Conservation (phyloP, 2,329 filamentous ascomycete species). For the Arthrobotrys megalospora region DNA sequence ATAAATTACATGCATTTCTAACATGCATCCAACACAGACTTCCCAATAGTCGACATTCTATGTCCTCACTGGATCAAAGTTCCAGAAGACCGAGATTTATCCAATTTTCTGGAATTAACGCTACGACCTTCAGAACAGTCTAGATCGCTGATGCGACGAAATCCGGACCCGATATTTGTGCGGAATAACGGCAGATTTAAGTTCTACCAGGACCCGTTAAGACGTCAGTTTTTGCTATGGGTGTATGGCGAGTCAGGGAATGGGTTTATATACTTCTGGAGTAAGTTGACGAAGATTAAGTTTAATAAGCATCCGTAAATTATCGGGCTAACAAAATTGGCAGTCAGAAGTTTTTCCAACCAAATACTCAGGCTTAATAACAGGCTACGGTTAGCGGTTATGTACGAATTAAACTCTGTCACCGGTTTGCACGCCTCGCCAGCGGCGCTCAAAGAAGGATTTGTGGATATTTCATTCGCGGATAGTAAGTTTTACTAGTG, state of each 20-base stretch:
- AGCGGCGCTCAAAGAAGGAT: slow-evolving; percentile 4
- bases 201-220: slow-evolving; percentile 33
- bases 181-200: slow-evolving; percentile 34
- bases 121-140: slow-evolving; percentile 15
- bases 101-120: slow-evolving; percentile 36
- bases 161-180: slow-evolving; percentile 21
- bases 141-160: slow-evolving; percentile 19
- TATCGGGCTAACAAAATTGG: neutral
- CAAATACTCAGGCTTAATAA: slow-evolving; percentile 35
- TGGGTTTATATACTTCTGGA: slow-evolving; percentile 40
- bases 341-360: slow-evolving; percentile 24
- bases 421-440: neutral
- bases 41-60: slow-evolving; percentile 31
- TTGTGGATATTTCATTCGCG: slow-evolving; percentile 26
- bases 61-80: slow-evolving; percentile 31
- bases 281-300: too few species aligned
- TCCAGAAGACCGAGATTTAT: slow-evolving; percentile 3
- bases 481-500: slow-evolving; percentile 12
- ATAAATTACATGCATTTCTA: neutral
- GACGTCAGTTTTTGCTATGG: slow-evolving; percentile 27
- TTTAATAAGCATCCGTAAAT: too few species aligned
- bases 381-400: slow-evolving; percentile 16
- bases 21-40: neutral
- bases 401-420: slow-evolving; percentile 37
- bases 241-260: slow-evolving; percentile 16